Evolutionary conservation across 495 filamentous ascomycete species (phyloP).

Genomic region (Tetracladium setigerum): DNA sequence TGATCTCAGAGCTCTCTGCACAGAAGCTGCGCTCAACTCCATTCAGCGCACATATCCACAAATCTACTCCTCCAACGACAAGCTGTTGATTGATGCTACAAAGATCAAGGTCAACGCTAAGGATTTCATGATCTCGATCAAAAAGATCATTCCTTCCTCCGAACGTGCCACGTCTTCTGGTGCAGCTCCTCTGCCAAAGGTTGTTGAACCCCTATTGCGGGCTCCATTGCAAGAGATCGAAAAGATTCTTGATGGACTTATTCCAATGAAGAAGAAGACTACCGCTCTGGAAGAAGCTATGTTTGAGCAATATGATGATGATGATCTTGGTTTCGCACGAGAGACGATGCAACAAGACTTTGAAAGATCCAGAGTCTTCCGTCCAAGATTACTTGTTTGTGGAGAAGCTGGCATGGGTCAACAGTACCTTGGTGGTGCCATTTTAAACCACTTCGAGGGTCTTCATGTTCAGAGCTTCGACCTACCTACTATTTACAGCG

Average conservation of each 20-base stretch:
- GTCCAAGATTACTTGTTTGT: conserved; percentile 74
- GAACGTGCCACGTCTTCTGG: conserved; percentile 78
- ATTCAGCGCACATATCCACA: conserved; percentile 94
- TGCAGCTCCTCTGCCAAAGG: conserved; percentile 66
- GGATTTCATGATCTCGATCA: conserved; percentile 94
- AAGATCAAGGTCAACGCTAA: conserved; percentile 78
- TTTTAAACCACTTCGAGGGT: conserved; percentile 85
- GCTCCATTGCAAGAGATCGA: conserved; percentile 61
- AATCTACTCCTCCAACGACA: conserved; percentile 86
- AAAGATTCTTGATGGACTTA: conserved; percentile 58
- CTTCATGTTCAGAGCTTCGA: conserved; percentile 95
- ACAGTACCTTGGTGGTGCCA: conserved; percentile 77
- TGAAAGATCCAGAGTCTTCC: conserved; percentile 79
- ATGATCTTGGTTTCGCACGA: conserved; percentile 67
- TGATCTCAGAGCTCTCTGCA: conserved; percentile 87
- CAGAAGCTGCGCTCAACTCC: conserved; percentile 96
- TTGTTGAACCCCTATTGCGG: conserved; percentile 75
- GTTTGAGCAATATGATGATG: conserved; percentile 77
- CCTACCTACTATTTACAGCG: conserved; percentile 62
- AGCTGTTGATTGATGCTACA: conserved; percentile 79
- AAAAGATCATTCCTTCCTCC: conserved; percentile 92
- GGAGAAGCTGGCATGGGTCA: conserved; percentile 88
- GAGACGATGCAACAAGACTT: conserved; percentile 89
- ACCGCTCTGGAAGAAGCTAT: conserved; percentile 92
- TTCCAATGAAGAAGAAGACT: conserved; percentile 74